These are phyloP conservation scores for Coprinellus micaceus DNA, from an alignment of 768 basidiomycete genomes.

Conservation along the genomic window DNA sequence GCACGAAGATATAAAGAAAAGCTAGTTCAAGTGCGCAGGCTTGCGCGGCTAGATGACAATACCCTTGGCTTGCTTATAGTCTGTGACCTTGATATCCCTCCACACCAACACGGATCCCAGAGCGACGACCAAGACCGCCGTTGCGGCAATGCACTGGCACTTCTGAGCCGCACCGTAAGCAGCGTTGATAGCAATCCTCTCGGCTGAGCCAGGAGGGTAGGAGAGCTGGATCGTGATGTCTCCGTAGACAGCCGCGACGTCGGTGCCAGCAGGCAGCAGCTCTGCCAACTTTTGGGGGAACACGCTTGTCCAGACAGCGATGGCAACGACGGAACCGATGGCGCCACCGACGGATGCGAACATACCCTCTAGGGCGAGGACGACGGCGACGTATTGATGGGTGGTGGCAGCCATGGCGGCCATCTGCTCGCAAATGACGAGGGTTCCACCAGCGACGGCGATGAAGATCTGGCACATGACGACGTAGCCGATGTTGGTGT, in stretches of 20 bases:
- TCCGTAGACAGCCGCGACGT: neutral
- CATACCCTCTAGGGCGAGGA: conserved; percentile 1
- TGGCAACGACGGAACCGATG: neutral
- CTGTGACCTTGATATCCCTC: neutral
- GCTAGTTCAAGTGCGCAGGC: too few relatives aligned
- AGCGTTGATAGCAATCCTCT: neutral
- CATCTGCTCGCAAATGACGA: conserved; percentile 2
- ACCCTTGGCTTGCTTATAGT: neutral
- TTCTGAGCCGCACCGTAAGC: neutral
- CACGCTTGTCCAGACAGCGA: neutral
- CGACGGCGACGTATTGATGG: conserved; percentile 2
- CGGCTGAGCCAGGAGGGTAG: neutral
- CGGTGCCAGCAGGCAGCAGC: neutral
- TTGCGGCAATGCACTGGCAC: conserved; percentile 1
- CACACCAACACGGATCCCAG: neutral
- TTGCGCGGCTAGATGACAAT: neutral
- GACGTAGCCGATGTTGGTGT: conserved; percentile 1
- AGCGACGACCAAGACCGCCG: neutral
- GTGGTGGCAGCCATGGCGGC: neutral
- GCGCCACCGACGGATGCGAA: neutral
- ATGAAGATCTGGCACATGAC: conserved; percentile 6
- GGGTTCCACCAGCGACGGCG: neutral
- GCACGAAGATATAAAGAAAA: too few relatives aligned
- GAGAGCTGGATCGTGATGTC: neutral
- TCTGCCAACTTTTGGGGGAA: neutral